Conservation (phyloP, 768 basidiomycete genomes). For the Tricholoma saponaceum region DNA sequence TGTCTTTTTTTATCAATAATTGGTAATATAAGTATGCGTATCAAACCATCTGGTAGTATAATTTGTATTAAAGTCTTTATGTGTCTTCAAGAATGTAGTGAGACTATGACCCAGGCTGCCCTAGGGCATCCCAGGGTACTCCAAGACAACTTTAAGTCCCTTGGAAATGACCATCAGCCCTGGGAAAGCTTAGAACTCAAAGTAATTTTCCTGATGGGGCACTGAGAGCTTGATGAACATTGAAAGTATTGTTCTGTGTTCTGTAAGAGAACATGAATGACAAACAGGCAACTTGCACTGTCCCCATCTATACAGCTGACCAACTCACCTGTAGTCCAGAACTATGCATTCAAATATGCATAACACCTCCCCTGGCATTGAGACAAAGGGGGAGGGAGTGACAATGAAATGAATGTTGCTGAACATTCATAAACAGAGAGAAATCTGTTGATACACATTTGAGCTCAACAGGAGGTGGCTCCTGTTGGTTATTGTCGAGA, state of each 20-base stretch:
- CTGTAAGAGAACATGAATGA: too few relatives aligned
- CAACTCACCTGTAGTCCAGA: too few relatives aligned
- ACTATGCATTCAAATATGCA: too few relatives aligned
- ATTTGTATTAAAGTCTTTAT: not conserved
- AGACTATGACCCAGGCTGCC: not conserved
- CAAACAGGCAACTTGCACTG: too few relatives aligned
- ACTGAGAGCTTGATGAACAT: too few relatives aligned
- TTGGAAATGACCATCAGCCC: not conserved
- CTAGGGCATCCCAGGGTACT: not conserved
- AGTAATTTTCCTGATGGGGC: not conserved
- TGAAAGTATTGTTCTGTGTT: too few relatives aligned
- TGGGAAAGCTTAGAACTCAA: not conserved
- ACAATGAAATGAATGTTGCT: too few relatives aligned
- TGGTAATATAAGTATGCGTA: slow-evolving; percentile 21
- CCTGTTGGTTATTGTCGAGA: not conserved
- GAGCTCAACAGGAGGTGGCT: not conserved
- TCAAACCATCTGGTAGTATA: slow-evolving; percentile 22
- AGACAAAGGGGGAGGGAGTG: too few relatives aligned
- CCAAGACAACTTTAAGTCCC: not conserved
- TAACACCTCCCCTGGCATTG: too few relatives aligned
- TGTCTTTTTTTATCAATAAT: slow-evolving; percentile 22
- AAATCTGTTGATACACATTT: not conserved
- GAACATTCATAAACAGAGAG: too few relatives aligned
- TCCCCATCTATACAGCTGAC: too few relatives aligned
- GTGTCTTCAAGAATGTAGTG: not conserved